Base-by-base conservation (phyloP, 2,329 filamentous ascomycete species). In the Dothiorella sarmentorum region DNA sequence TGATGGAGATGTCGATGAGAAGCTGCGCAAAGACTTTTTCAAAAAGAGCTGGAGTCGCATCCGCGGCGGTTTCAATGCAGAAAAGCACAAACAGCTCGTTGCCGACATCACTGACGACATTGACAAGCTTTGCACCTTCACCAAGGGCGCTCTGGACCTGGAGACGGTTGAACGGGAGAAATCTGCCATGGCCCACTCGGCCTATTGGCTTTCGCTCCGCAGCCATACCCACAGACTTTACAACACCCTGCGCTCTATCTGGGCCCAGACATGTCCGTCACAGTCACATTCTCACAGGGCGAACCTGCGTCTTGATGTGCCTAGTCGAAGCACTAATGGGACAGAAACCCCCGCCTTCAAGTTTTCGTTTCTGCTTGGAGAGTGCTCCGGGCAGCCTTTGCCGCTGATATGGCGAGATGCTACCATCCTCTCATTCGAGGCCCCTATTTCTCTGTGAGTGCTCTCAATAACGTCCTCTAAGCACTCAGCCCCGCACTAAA, bases 91-190 rank as follows among this genome's bases (percentile, higher is more conserved):
- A 29, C 52, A 38, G 7, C 24, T 63, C 4, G 31, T 63, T 10
- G 20, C 38, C 4, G 52, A 56, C 26, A 63, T 63, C 22, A 58
- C 58, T 31, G n/a, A 44, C n/a, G 57, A 63, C 15, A 63, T 63
- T 18, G 57, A 61, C 22, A 60, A 56, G 24, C 42, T 63, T 2
- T 60, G 38, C 5, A 61, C 47, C 24, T 31, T 63, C 15, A 60
- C 57, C 15, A 26, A 42, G 9, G 40, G 60, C 13, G 60, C 56
- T 9, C 40, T 56, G 7, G 31, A 61, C 15, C 59, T 62, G 3
- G 59, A 62, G 26, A 44, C 56, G 7, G 24, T 61, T 15, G 29
- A 47, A 2, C 27, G 24, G 2, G 60, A 62, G n/a, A 59, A 43
- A 29, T 57, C 47, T 27, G 52, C 47, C 13, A 18, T n/a, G 7